Base-by-base conservation (phyloP, 257 asterid species). In the Lycium barbarum region DNA sequence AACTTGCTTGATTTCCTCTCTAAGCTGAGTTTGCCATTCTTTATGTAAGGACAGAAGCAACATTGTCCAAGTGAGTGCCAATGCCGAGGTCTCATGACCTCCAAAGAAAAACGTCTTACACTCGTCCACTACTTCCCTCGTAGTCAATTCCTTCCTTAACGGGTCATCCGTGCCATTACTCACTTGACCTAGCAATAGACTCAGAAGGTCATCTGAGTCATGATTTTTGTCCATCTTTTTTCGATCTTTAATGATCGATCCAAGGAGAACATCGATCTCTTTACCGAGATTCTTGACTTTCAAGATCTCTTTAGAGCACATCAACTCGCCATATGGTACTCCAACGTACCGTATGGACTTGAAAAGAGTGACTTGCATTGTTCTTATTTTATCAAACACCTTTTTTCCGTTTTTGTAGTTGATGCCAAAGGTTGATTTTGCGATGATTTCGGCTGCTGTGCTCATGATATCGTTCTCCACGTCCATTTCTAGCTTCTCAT, bases 21-120 rank as follows among this genome's bases (percentile, higher is more conserved):
- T 91, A 47, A 95, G 84, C 84, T 84, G 76, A 1, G 68, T 5
- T 47, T 95, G 99, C 98, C 99, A 95, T 68, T 89, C 88, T 0
- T 94, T 93, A 62, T 95, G 94, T 54, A 83, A 5, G 81, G 91
- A 95, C 51, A 95, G 90, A 62, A 92, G 92, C 72, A 95, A 90
- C 87, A 93, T 36, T 1, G 96, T 91, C 98, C 98, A 93, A 49
- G 93, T 92, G 84, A 95, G 91, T 49, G 92, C 90, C 86, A 95
- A 51, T 47, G 99, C 97, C 0, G 97, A 92, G n/a, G 99, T 95
- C 86, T 95, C 99, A 7, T 94, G 97, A 0, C 99, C 98, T 0
- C 86, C 98, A 38, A 95, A 94, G 90, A 94, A 95, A 81, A 95
- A 93, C 3, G 99, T 94, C 86, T 94, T 95, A 91, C 99, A 92